These are phyloP conservation scores for Sutorius eximius DNA, from an alignment of 1,284 basidiomycete genomes.

Conservation along the genomic window DNA sequence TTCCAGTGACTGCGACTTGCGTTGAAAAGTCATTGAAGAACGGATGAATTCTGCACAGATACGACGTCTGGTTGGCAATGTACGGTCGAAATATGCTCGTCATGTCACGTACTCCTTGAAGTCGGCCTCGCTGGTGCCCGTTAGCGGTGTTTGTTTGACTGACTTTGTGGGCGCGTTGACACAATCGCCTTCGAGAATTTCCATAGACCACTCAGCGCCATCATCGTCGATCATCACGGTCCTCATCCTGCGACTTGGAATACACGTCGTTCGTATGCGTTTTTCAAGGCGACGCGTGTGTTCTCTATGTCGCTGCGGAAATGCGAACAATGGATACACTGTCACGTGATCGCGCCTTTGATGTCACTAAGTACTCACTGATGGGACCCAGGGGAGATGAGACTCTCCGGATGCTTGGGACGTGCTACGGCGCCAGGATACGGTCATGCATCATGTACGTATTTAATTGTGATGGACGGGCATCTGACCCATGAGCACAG, in stretches of 20 bases:
- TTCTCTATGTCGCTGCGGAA: background rate
- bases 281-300: background rate
- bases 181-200: conserved; percentile 30
- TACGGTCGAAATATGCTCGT: conserved; percentile 15
- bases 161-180: conserved; percentile 12
- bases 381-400: too few species aligned
- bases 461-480: background rate
- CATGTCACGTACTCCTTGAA: conserved; percentile 18
- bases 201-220: conserved; percentile 32
- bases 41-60: conserved; percentile 15
- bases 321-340: conserved; percentile 1
- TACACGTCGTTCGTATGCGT: background rate
- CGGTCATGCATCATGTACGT: background rate
- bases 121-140: background rate
- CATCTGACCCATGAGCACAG: too few species aligned
- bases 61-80: conserved; percentile 9
- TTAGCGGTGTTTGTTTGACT: conserved; percentile 26
- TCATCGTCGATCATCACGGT: conserved; percentile 14
- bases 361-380: too few species aligned
- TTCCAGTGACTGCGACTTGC: background rate
- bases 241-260: conserved; percentile 16
- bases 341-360: conserved; percentile 25
- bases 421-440: background rate
- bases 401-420: background rate
- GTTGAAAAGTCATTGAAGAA: conserved; percentile 19